These are phyloP conservation scores for Ustilago hordei DNA, from an alignment of 1,284 basidiomycete species.

Conservation along the genomic window DNA sequence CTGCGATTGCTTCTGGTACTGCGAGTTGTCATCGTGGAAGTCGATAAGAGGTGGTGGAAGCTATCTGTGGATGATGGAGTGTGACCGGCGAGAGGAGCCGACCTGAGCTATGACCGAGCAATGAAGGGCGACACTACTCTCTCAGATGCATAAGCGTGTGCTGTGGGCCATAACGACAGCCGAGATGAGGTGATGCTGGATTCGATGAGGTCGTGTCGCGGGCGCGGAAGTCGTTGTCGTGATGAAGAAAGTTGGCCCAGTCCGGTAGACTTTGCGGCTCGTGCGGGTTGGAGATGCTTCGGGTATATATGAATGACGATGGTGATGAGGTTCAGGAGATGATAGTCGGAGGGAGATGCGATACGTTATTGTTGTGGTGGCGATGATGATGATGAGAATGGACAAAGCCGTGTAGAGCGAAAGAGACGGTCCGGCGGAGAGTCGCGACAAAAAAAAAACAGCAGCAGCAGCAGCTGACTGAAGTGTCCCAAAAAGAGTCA, in stretches of 20 bases:
- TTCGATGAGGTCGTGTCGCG: background rate
- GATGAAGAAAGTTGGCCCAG: background rate
- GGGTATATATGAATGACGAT: background rate
- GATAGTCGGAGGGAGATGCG: background rate
- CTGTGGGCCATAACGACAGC: background rate
- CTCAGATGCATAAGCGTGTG: conserved; percentile 4
- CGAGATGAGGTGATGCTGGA: conserved; percentile 1
- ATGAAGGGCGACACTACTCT: background rate
- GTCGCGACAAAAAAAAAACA: background rate
- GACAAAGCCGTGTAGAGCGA: background rate
- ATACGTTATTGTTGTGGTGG: background rate
- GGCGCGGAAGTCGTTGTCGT: background rate
- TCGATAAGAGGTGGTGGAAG: background rate
- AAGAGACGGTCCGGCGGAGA: conserved; percentile 6
- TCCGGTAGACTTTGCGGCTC: too few species aligned
- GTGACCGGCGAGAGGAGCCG: background rate
- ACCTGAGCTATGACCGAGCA: background rate
- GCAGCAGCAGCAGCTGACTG: background rate
- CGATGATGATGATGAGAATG: background rate
- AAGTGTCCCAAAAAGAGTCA: background rate
- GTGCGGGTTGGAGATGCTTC: background rate
- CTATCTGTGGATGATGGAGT: too few species aligned
- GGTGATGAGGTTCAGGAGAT: background rate
- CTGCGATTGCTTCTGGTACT: conserved; percentile 53
- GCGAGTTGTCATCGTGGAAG: conserved; percentile 52